A percentile compares a stretch with the other conserved stretches of the same genome.
Evolutionary conservation across 129 eudicot species (phyloP).

Genomic region (Helianthus tuberosus): DNA sequence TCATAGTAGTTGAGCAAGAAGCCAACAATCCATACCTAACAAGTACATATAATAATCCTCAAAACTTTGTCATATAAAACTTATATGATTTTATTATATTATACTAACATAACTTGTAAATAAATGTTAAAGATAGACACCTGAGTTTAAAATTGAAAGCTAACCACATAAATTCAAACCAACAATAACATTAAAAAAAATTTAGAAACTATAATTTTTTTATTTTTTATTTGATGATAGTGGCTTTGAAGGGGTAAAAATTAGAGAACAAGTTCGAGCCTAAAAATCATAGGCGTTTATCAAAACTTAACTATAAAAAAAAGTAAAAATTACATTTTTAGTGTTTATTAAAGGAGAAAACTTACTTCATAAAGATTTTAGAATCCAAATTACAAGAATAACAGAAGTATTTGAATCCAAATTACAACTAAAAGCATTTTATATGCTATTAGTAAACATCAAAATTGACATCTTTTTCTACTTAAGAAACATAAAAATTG

Average conservation of each 20-base stretch:
- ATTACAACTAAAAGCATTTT: slow-evolving; percentile 11
- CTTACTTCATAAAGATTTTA: slow-evolving; percentile 9
- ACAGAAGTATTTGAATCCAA: slow-evolving; percentile 13
- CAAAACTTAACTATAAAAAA: no score
- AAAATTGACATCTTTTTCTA: slow-evolving; percentile 32
- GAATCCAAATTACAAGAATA: slow-evolving; percentile 23
- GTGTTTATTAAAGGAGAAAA: neutral
- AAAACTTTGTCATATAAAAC: neutral
- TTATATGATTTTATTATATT: neutral
- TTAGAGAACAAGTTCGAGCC: no score
- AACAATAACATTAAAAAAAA: no score
- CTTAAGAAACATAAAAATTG: neutral
- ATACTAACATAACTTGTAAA: neutral
- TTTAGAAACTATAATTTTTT: no score
- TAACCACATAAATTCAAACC: no score
- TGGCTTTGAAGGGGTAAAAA: no score
- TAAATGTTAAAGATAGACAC: no score
- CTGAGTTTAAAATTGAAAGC: neutral
- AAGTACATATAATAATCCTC: neutral
- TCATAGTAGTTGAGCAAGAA: slow-evolving; percentile 28
- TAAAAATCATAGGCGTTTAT: no score
- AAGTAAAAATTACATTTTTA: neutral
- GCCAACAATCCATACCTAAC: slow-evolving; percentile 31
- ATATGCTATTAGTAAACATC: slow-evolving; percentile 1
- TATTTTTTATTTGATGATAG: no score